Percentiles rank a stretch among this genome's conserved stretches.
Evolutionary conservation across 2,329 filamentous ascomycete species (phyloP).

Genomic region (Aspergillus sp.): DNA sequence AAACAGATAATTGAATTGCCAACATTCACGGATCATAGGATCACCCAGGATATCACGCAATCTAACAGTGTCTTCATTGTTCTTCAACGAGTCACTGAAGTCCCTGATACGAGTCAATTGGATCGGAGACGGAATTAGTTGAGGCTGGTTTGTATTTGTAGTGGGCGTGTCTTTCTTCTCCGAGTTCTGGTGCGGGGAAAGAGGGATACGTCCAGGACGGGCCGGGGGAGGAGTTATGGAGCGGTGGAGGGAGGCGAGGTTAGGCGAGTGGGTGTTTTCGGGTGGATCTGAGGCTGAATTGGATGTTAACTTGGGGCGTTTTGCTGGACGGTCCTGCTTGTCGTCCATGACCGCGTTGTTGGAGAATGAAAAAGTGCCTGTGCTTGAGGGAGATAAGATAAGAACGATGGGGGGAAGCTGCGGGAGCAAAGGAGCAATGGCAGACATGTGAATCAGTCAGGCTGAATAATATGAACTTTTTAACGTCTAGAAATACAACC

Average conservation of each 20-base stretch:
- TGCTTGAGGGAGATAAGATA: constrained; percentile 2
- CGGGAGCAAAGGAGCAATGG: background rate
- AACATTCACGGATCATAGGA: constrained; percentile 66
- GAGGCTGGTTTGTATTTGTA: background rate
- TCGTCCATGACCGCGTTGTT: constrained; percentile 4
- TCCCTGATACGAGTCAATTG: constrained; percentile 69
- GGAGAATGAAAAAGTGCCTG: background rate
- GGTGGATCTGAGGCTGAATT: background rate
- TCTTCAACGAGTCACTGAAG: constrained; percentile 50
- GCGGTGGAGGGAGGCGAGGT: constrained; percentile 29
- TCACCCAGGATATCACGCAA: constrained; percentile 70
- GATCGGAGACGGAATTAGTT: constrained; percentile 61
- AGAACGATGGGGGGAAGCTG: background rate
- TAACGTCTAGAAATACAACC: constrained; percentile 6
- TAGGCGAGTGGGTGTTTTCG: background rate
- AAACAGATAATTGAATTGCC: constrained; percentile 58
- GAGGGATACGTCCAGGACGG: constrained; percentile 4
- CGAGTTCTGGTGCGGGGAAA: background rate
- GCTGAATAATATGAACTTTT: background rate
- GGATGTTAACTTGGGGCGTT: constrained; percentile 13
- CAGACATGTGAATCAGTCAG: background rate
- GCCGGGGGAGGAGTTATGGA: constrained; percentile 27
- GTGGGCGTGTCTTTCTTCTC: background rate
- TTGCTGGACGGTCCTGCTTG: constrained; percentile 11
- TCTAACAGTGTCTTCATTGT: constrained; percentile 66